These are phyloP conservation scores for Mycena rebaudengoi DNA, from an alignment of 768 basidiomycete genomes.

Conservation along the genomic window DNA sequence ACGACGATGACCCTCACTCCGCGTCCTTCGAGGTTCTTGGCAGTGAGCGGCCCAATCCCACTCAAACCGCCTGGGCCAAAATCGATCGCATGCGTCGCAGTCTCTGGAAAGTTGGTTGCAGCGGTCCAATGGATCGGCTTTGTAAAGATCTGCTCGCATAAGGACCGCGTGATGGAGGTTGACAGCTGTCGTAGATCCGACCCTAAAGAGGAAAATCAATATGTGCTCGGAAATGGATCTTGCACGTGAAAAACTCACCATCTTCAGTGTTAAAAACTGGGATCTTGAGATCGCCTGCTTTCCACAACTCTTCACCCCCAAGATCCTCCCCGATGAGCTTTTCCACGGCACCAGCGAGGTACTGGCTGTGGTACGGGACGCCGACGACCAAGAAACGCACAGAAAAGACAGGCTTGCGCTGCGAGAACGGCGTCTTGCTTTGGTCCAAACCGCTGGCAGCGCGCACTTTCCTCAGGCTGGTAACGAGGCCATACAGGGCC, in stretches of 20 bases:
- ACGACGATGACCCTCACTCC: conserved; percentile 91
- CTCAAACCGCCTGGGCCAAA: conserved; percentile 96
- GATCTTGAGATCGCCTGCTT: conserved; percentile 70
- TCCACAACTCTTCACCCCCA: conserved; percentile 81
- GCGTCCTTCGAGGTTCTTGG: conserved; percentile 90
- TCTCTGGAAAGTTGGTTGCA: conserved; percentile 88
- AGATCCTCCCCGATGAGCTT: conserved; percentile 82
- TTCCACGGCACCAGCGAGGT: conserved; percentile 78
- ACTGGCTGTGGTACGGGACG: conserved; percentile 95
- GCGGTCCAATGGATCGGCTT: conserved; percentile 92
- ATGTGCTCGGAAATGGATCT: conserved; percentile 23
- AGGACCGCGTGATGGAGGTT: conserved; percentile 83
- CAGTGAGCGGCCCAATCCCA: conserved; percentile 92
- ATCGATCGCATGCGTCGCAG: conserved; percentile 94
- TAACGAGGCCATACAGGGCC: conserved; percentile 94
- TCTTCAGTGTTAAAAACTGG: conserved; percentile 93
- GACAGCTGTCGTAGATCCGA: conserved; percentile 78
- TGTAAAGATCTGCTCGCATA: conserved; percentile 95
- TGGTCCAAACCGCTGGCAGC: conserved; percentile 91
- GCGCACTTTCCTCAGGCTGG: conserved; percentile 87
- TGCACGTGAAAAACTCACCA: conserved; percentile 60
- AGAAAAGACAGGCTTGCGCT: conserved; percentile 93
- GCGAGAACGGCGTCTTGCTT: conserved; percentile 92
- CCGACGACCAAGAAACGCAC: conserved; percentile 95
- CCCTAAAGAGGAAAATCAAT: conserved; percentile 55